Evolutionary conservation across 176 grass and related monocot genomes (phyloP).

Genomic region (Oryza nivara): DNA sequence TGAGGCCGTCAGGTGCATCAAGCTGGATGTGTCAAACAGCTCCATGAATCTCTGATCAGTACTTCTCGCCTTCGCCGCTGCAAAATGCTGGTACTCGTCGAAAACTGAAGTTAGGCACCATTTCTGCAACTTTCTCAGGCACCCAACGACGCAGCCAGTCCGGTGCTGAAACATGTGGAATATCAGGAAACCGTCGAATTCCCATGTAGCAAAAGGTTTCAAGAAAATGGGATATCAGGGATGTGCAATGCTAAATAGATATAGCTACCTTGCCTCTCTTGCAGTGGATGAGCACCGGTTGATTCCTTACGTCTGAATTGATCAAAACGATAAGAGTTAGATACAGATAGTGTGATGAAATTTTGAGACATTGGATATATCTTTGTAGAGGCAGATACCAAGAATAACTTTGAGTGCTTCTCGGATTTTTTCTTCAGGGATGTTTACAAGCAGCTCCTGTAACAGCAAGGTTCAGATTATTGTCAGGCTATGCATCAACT

Average conservation of each 20-base stretch:
- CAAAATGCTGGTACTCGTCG: constrained; percentile 83
- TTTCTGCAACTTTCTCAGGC: constrained; percentile 77
- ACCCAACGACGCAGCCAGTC: constrained; percentile 85
- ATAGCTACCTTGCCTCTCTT: constrained; percentile 78
- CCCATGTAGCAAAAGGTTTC: not conserved
- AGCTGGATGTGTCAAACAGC: constrained; percentile 75
- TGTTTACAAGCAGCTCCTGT: constrained; percentile 71
- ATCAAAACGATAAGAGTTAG: constrained; percentile 16
- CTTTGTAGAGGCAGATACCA: constrained; percentile 41
- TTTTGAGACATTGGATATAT: not conserved
- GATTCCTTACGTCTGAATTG: constrained; percentile 71
- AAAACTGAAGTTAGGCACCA: constrained; percentile 87
- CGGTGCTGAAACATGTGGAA: constrained; percentile 61
- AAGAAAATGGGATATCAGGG: too few relatives aligned
- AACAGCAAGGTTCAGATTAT: constrained; percentile 9
- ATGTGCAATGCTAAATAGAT: not conserved
- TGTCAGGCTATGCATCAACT: constrained; percentile 18
- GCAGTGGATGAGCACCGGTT: constrained; percentile 91
- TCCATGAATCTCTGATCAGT: constrained; percentile 88
- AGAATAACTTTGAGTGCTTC: constrained; percentile 88
- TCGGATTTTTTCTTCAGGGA: constrained; percentile 74
- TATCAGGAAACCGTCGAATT: not conserved
- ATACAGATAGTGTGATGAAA: not conserved
- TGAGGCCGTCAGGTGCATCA: constrained; percentile 50
- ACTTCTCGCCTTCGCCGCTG: constrained; percentile 78